Conservation (phyloP, 2,329 filamentous ascomycete species). For the Colletotrichum scovillei region DNA sequence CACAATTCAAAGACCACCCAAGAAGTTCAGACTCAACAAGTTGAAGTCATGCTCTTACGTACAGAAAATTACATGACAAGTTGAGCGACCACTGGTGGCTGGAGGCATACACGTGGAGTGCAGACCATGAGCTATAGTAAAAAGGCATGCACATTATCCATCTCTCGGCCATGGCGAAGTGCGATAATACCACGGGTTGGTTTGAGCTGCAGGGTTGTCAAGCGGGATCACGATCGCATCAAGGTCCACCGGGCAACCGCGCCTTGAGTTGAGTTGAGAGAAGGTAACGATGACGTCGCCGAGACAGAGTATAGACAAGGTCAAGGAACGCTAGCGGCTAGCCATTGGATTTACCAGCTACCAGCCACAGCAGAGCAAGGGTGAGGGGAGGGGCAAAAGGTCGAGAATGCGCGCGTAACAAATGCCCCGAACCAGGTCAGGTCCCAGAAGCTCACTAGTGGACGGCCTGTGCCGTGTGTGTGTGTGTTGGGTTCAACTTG, state of each 20-base stretch:
- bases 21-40: too few species aligned
- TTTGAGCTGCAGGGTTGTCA: background rate
- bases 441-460: slow-evolving; percentile 8
- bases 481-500: slow-evolving; percentile 8
- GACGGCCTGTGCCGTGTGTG: slow-evolving; percentile 22
- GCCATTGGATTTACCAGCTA: background rate
- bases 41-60: background rate
- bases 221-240: background rate
- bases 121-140: background rate
- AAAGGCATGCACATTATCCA: background rate
- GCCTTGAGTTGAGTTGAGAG: background rate
- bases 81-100: background rate
- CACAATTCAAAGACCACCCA: too few species aligned
- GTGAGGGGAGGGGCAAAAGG: too few species aligned
- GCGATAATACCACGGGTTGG: background rate
- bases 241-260: slow-evolving; percentile 7
- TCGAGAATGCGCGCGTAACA: background rate
- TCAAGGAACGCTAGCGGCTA: background rate
- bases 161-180: background rate
- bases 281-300: background rate
- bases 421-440: too few species aligned
- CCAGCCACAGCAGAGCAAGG: background rate
- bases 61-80: background rate
- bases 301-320: too few species aligned
- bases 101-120: background rate